These are phyloP conservation scores for Tilletia indica DNA, from an alignment of 1,284 basidiomycete species.

Conservation along the genomic window DNA sequence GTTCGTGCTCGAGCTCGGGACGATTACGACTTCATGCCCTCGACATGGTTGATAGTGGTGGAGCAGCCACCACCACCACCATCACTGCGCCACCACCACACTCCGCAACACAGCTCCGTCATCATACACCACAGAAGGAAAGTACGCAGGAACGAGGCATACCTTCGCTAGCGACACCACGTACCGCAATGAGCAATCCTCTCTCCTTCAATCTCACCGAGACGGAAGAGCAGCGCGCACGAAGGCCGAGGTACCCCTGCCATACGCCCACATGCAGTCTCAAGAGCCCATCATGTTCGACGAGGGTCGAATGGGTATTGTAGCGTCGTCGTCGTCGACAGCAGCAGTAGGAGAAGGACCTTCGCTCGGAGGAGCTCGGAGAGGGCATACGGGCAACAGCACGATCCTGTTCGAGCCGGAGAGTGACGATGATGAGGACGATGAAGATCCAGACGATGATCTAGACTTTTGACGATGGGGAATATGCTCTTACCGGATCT, in stretches of 20 bases:
- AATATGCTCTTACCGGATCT: too few relatives aligned
- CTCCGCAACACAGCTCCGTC: too few relatives aligned
- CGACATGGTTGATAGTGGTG: not conserved
- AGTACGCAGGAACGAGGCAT: too few relatives aligned
- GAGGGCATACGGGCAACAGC: constrained; percentile 41
- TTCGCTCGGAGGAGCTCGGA: constrained; percentile 17
- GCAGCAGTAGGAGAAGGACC: not conserved
- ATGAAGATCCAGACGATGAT: constrained; percentile 52
- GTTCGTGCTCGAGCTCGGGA: not conserved
- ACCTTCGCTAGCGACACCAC: too few relatives aligned
- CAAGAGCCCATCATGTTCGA: constrained; percentile 17
- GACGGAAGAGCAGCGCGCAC: constrained; percentile 32
- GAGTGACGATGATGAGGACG: constrained; percentile 50
- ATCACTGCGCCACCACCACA: too few relatives aligned
- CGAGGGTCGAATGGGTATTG: constrained; percentile 11
- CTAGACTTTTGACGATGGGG: constrained; percentile 33
- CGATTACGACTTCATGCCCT: constrained; percentile 20
- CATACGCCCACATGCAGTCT: constrained; percentile 42
- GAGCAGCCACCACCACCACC: too few relatives aligned
- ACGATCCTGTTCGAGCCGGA: constrained; percentile 52
- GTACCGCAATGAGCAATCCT: too few relatives aligned
- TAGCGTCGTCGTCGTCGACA: not conserved
- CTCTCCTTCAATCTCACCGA: constrained; percentile 46
- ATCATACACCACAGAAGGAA: too few relatives aligned
- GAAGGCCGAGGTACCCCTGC: constrained; percentile 43